A percentile compares a stretch with the other conserved stretches of the same genome.
These are phyloP conservation scores for Crithidia bombi DNA, from an alignment of 208 protist genomes.

Conservation along the genomic window DNA sequence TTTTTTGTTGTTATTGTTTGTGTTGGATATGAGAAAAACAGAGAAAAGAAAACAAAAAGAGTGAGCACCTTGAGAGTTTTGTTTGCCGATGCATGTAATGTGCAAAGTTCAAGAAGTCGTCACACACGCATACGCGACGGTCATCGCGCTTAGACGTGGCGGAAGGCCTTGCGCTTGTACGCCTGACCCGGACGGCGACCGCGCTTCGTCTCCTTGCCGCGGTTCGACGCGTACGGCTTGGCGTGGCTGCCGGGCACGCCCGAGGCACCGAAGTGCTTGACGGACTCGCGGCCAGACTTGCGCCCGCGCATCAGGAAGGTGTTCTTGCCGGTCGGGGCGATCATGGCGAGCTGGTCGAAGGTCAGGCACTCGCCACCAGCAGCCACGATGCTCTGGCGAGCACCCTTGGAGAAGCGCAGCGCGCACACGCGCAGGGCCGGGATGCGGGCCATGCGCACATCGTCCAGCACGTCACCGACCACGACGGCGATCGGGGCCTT, in stretches of 20 bases:
- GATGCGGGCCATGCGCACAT: slow-evolving; percentile 96
- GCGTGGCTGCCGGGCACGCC: slow-evolving; percentile 93
- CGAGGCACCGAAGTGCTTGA: slow-evolving; percentile 99
- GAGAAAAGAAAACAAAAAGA: slow-evolving; percentile 15
- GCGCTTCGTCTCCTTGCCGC: slow-evolving; percentile 94
- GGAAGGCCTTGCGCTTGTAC: slow-evolving; percentile 82
- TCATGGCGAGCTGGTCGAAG: slow-evolving; percentile 98
- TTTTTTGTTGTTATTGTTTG: not conserved
- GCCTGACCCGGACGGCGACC: slow-evolving; percentile 93
- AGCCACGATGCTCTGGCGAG: slow-evolving; percentile 97
- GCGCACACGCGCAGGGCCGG: slow-evolving; percentile 97
- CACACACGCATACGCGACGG: not conserved
- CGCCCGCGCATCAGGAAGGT: slow-evolving; percentile 98
- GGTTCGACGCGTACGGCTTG: slow-evolving; percentile 88
- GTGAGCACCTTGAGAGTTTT: slow-evolving; percentile 13
- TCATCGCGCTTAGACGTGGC: slow-evolving; percentile 57
- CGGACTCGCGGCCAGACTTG: slow-evolving; percentile 94
- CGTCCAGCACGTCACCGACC: slow-evolving; percentile 99
- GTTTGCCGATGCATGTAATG: too few relatives aligned
- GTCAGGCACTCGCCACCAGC: slow-evolving; percentile 99
- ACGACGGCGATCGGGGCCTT: slow-evolving; percentile 96
- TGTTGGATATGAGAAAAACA: slow-evolving; percentile 9
- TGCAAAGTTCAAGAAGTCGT: too few relatives aligned
- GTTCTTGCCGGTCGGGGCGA: slow-evolving; percentile 97
- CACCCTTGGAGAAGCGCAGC: slow-evolving; percentile 98